phyloP scores from a whole-genome alignment of 2,329 filamentous ascomycete genomes.

The Fusarium udum region DNA sequence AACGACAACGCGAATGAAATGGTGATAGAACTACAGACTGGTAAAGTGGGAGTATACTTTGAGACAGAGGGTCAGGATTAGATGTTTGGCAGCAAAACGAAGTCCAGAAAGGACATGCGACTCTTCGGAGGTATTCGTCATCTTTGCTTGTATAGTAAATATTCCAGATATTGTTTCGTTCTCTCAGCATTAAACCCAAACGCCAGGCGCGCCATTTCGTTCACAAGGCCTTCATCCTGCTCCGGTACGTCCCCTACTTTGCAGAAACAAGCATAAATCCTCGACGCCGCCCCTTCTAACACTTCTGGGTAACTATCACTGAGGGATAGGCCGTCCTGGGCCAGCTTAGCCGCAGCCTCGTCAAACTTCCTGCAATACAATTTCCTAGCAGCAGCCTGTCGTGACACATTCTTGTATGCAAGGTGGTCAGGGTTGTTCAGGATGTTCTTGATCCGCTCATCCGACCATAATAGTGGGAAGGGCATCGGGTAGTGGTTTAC shows the following conservation, averaged over 20 bases:
- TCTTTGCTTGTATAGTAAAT: no score
- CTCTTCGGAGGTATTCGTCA: no score
- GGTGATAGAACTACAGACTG: no score
- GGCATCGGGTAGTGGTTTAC: conserved; percentile 47
- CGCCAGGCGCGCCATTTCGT: no score
- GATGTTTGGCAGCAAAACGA: no score
- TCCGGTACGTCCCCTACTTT: background rate
- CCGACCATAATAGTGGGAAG: conserved; percentile 37
- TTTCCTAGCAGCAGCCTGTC: conserved; percentile 15
- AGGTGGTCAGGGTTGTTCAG: conserved; percentile 27
- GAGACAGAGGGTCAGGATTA: no score
- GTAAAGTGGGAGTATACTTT: no score
- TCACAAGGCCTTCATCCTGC: no score
- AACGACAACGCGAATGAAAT: no score
- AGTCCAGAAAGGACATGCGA: no score
- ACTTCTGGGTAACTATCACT: conserved; percentile 8
- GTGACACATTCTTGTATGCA: conserved; percentile 25
- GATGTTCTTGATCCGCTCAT: conserved; percentile 21
- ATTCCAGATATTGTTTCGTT: no score
- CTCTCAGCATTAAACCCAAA: no score
- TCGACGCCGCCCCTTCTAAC: conserved; percentile 31
- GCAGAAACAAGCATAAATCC: conserved; percentile 18
- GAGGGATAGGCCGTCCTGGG: background rate
- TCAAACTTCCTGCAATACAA: conserved; percentile 29
- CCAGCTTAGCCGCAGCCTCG: conserved; percentile 19